phyloP scores from a whole-genome alignment of 2,329 filamentous ascomycete species.

The Teratosphaeria zuluensis region DNA sequence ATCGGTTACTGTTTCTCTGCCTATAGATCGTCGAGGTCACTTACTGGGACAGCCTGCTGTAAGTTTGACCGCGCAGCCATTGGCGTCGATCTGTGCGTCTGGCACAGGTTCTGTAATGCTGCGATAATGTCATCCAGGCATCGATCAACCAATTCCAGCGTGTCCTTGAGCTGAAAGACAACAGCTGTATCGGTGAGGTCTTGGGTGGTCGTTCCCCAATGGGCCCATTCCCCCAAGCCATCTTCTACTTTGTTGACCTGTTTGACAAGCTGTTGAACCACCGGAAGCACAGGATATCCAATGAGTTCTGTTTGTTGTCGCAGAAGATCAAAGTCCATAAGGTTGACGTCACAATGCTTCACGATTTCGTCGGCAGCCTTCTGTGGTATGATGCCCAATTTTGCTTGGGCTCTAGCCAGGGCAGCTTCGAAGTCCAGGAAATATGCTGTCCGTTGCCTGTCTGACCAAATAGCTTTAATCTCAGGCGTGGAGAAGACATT shows the following conservation, averaged over 20 bases:
- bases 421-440: conserved; percentile 23
- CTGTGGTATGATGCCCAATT: conserved; percentile 21
- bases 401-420: conserved; percentile 19
- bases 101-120: conserved; percentile 10
- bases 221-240: conserved; percentile 21
- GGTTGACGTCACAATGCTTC: conserved; percentile 14
- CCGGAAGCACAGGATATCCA: conserved; percentile 23
- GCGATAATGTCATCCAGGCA: conserved; percentile 11
- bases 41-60: conserved; percentile 23
- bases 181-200: conserved; percentile 22
- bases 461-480: conserved; percentile 20
- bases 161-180: conserved; percentile 21
- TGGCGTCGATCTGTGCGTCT: conserved; percentile 16
- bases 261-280: conserved; percentile 20
- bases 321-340: conserved; percentile 15
- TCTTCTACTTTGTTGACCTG: conserved; percentile 13
- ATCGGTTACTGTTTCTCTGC: not conserved
- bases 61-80: conserved; percentile 23
- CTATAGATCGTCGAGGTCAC: not conserved
- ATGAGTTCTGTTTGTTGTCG: conserved; percentile 20
- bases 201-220: conserved; percentile 23
- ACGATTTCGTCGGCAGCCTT: conserved; percentile 20
- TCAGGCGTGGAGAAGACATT: conserved; percentile 21
- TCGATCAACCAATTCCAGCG: conserved; percentile 12
- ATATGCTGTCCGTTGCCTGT: conserved; percentile 18